These are phyloP conservation scores for Mimosa pudica DNA, from an alignment of 306 rosid genomes.

Conservation along the genomic window DNA sequence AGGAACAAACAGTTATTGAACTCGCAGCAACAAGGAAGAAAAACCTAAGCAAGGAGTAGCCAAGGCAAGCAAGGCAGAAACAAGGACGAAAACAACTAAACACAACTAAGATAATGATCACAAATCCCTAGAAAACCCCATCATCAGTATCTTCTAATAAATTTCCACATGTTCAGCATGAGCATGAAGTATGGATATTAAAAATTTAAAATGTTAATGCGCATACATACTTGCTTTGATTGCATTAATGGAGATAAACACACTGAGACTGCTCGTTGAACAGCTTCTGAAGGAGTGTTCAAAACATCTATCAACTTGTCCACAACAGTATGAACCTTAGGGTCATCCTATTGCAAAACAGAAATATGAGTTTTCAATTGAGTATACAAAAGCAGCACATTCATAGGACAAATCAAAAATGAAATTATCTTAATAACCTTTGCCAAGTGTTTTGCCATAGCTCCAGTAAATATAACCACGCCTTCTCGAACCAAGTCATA, in stretches of 20 bases:
- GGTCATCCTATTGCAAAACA: slow-evolving; percentile 73
- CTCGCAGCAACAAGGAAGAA: neutral
- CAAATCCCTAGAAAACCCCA: neutral
- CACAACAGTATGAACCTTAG: slow-evolving; percentile 88
- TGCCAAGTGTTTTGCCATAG: slow-evolving; percentile 90
- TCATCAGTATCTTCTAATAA: neutral
- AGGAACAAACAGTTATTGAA: too few relatives aligned
- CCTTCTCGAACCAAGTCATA: slow-evolving; percentile 99
- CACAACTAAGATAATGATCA: neutral
- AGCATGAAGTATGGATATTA: slow-evolving; percentile 14
- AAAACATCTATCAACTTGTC: slow-evolving; percentile 93
- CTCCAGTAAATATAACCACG: slow-evolving; percentile 97
- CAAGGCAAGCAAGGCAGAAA: neutral
- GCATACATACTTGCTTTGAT: slow-evolving; percentile 74
- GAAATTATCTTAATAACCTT: slow-evolving; percentile 55
- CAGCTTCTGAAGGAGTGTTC: slow-evolving; percentile 98
- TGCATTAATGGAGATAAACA: slow-evolving; percentile 95
- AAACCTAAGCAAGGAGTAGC: neutral
- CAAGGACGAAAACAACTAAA: slow-evolving; percentile 10
- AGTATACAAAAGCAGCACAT: slow-evolving; percentile 8
- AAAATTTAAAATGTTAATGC: slow-evolving; percentile 22
- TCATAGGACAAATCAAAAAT: slow-evolving; percentile 8
- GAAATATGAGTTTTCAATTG: slow-evolving; percentile 11
- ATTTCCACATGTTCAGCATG: slow-evolving; percentile 24
- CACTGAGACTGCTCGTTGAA: slow-evolving; percentile 92